Evolutionary conservation across 176 grass and related monocot species (phyloP), one percentile per base, ranked within the genome.

Genomic region (Eremochloa ophiuroides): DNA sequence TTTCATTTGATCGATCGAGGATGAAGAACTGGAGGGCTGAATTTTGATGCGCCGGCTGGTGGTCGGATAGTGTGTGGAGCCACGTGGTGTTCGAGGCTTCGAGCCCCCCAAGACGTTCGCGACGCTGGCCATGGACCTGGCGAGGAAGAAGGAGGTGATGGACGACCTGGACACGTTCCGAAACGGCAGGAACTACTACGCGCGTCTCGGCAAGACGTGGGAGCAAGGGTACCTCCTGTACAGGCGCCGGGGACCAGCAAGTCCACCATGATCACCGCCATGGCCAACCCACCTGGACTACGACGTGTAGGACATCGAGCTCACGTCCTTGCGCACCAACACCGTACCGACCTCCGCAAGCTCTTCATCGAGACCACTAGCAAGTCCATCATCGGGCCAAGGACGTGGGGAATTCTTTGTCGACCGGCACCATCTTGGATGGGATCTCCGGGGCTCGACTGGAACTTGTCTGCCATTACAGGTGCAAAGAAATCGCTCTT

Each of bases 391-490:
- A 85, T 92, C 51, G 83, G 69, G 26, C 79, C 18, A 76, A 93
- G 44, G 93, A 93, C 34, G 78, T 40, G 3, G 81, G 69, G 37
- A 30, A 62, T 13, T 81, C 76, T n/a, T 63, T 44, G 3, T 69
- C 75, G 7, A 35, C 74, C 3, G 75, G 80, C 0, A 66, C 81
- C 12, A 25, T 85, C 11, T 87, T 94, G 67, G 92, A 98, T 22
- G 92, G 92, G 44, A 62, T 98, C 62, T 77, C 61, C 6, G 81
- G 84, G 28, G 92, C 92, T 38, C 86, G 65, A 58, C 90, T 98
- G 16, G 95, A 95, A 85, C 84, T 95, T 8, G 78, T 95, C 13
- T 98, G 95, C 80, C 79, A 93, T 62, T 89, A 95, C 77, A 86
- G 88, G 95, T 98, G 42, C 30, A 28, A 12, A 12, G 6, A 23